Percentiles rank a stretch among this genome's conserved stretches.
Evolutionary conservation across 2,329 filamentous ascomycete species (phyloP).

Genomic region (Gnomoniopsis sp.): DNA sequence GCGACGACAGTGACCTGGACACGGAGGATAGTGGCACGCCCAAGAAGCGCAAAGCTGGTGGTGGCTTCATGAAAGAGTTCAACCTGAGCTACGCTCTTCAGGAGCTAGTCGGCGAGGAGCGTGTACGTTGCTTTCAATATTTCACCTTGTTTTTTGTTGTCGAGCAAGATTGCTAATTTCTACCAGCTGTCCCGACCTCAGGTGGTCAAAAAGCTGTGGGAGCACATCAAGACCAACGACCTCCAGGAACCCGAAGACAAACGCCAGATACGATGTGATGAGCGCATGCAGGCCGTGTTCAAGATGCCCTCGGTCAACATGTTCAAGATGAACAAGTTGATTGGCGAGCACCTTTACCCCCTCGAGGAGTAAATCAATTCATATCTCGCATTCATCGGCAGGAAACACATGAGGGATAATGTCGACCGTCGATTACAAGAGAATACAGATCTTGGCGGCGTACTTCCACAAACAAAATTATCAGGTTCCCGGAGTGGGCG

Average conservation of each 20-base stretch:
- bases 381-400: neutral
- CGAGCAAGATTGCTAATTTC: constrained; percentile 21
- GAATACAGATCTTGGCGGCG: neutral
- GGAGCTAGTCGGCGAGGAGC: constrained; percentile 66
- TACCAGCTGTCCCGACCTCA: constrained; percentile 82
- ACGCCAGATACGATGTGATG: constrained; percentile 89
- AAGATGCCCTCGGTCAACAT: constrained; percentile 90
- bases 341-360: constrained; percentile 85
- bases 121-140: constrained; percentile 42
- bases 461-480: neutral
- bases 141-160: neutral
- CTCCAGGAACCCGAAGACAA: constrained; percentile 91
- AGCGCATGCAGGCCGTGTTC: constrained; percentile 87
- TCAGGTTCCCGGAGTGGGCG: neutral
- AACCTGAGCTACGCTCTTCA: constrained; percentile 68
- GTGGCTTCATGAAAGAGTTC: constrained; percentile 89
- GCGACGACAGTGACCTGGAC: constrained; percentile 76
- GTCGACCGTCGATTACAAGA: neutral
- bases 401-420: no score
- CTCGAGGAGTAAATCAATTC: constrained; percentile 56
- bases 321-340: constrained; percentile 99
- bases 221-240: constrained; percentile 83
- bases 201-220: constrained; percentile 95
- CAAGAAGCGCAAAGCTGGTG: constrained; percentile 79
- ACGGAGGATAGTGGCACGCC: constrained; percentile 55